These are phyloP conservation scores for Ilyonectria mors-panacis DNA, from an alignment of 2,329 filamentous ascomycete species.

Conservation along the genomic window DNA sequence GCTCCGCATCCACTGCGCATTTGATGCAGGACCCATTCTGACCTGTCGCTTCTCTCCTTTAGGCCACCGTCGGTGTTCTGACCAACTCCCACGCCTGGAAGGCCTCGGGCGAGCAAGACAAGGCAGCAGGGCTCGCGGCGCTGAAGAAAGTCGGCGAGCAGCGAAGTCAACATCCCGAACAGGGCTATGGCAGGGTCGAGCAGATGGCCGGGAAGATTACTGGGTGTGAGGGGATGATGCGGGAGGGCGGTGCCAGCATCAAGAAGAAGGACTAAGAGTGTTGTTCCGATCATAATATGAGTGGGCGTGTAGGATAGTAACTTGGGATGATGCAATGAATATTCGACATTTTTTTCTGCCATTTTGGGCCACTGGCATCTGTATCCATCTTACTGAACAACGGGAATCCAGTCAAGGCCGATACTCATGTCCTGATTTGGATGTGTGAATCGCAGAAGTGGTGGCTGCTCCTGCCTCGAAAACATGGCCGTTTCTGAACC, in stretches of 20 bases:
- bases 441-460: background rate
- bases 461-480: background rate
- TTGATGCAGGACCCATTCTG: background rate
- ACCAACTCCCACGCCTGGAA: constrained; percentile 77
- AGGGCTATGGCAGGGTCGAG: constrained; percentile 75
- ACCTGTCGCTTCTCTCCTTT: constrained; percentile 1
- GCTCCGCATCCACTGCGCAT: background rate
- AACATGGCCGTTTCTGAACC: background rate
- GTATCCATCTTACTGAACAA: background rate
- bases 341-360: background rate
- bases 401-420: too few species aligned
- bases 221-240: constrained; percentile 79
- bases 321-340: background rate
- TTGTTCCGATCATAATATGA: background rate
- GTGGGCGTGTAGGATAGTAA: constrained; percentile 8
- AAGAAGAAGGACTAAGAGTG: constrained; percentile 48
- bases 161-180: constrained; percentile 62
- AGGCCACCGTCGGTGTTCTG: constrained; percentile 73
- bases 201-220: constrained; percentile 74
- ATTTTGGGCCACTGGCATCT: background rate
- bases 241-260: constrained; percentile 70
- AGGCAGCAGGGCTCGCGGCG: constrained; percentile 71
- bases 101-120: constrained; percentile 74
- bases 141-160: constrained; percentile 74
- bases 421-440: too few species aligned